Conservation (phyloP, 2,329 filamentous ascomycete genomes). For the Phaeomoniella chlamydospora region DNA sequence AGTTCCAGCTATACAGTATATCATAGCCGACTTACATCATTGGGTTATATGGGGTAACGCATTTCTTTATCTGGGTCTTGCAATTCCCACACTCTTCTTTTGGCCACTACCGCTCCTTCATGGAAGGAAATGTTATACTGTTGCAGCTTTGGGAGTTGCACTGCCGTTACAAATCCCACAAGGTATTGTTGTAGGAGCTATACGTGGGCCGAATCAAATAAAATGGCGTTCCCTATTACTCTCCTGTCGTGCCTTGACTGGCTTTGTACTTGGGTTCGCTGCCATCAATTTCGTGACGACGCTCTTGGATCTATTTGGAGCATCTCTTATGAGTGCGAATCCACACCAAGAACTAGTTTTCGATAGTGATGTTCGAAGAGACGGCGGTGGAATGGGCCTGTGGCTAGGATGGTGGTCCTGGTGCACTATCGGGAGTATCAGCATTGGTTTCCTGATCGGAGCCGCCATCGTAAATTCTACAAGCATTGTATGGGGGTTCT, state of each 20-base stretch:
- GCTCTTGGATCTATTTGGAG: constrained; percentile 61
- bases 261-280: constrained; percentile 56
- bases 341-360: constrained; percentile 61
- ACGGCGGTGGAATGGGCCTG: constrained; percentile 65
- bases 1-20: constrained; percentile 67
- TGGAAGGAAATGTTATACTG: constrained; percentile 63
- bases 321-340: constrained; percentile 56
- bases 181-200: constrained; percentile 47
- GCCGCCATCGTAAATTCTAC: constrained; percentile 51
- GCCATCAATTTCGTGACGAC: constrained; percentile 64
- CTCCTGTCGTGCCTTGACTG: constrained; percentile 49
- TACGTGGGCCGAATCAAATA: constrained; percentile 39
- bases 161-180: constrained; percentile 66
- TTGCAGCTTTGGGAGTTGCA: constrained; percentile 51
- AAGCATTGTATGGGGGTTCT: constrained; percentile 61
- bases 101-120: constrained; percentile 61
- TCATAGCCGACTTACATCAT: constrained; percentile 54
- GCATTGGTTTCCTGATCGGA: constrained; percentile 57
- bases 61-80: constrained; percentile 55
- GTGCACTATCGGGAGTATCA: constrained; percentile 59
- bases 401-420: constrained; percentile 70
- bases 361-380: constrained; percentile 52
- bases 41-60: constrained; percentile 59
- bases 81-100: constrained; percentile 52
- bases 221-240: constrained; percentile 48